Evolutionary conservation across 2,329 filamentous ascomycete genomes (phyloP).

Genomic region (Monosporascus ibericus): DNA sequence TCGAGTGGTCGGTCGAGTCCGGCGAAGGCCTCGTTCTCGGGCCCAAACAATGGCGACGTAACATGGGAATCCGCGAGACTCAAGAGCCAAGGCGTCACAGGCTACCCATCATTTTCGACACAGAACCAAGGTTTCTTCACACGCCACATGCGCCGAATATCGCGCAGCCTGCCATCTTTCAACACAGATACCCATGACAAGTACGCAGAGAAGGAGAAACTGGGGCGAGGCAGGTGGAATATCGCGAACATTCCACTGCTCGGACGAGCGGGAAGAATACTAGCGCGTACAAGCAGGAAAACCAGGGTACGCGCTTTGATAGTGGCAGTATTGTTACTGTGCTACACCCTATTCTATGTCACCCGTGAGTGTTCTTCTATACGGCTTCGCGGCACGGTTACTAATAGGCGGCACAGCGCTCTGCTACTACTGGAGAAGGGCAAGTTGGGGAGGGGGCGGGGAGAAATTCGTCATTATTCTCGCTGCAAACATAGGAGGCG

Average conservation of each 20-base stretch:
- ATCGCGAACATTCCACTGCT: conserved; percentile 41
- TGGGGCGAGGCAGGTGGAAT: conserved; percentile 52
- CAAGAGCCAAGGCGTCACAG: conserved; percentile 65
- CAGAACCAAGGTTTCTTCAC: conserved; percentile 83
- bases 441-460: conserved; percentile 70
- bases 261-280: conserved; percentile 39
- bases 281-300: conserved; percentile 54
- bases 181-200: conserved; percentile 39
- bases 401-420: conserved; percentile 37
- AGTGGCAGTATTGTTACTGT: conserved; percentile 52
- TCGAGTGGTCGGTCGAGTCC: conserved; percentile 65
- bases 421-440: conserved; percentile 62
- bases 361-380: conserved; percentile 56
- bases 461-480: conserved; percentile 91
- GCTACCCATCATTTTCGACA: conserved; percentile 73
- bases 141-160: conserved; percentile 75
- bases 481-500: conserved; percentile 88
- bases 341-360: conserved; percentile 62
- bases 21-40: conserved; percentile 39
- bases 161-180: conserved; percentile 72
- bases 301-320: conserved; percentile 59
- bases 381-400: not conserved
- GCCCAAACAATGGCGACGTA: conserved; percentile 50
- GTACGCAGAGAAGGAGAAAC: conserved; percentile 75
- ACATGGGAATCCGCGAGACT: conserved; percentile 81